phyloP scores from a whole-genome alignment of 2,329 filamentous ascomycete genomes.

The Penicillium rolfsii region DNA sequence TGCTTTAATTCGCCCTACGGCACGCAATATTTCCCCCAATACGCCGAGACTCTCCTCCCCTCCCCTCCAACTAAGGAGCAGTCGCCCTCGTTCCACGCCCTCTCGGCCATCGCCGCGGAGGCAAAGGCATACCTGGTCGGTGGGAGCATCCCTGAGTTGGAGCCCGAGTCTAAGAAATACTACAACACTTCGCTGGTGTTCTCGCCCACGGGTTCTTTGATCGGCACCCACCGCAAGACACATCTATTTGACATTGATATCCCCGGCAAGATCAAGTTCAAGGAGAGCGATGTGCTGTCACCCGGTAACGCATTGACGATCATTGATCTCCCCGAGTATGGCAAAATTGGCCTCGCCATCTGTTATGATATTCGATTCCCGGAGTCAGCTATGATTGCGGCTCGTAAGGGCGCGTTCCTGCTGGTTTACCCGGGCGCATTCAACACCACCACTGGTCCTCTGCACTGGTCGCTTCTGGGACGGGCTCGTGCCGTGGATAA shows the following conservation, averaged over 20 bases:
- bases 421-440: conserved; percentile 96
- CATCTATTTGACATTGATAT: conserved; percentile 99
- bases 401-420: conserved; percentile 81
- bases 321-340: conserved; percentile 84
- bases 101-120: conserved; percentile 77
- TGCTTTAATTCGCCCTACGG: conserved; percentile 99
- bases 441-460: conserved; percentile 86
- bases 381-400: conserved; percentile 86
- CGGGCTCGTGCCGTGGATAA: conserved; percentile 88
- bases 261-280: conserved; percentile 89
- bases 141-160: conserved; percentile 87
- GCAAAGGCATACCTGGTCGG: conserved; percentile 81
- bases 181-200: conserved; percentile 94
- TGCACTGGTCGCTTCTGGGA: conserved; percentile 88
- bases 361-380: conserved; percentile 99
- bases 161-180: conserved; percentile 67
- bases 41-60: conserved; percentile 85
- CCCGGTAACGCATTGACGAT: conserved; percentile 85
- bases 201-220: conserved; percentile 71
- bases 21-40: conserved; percentile 84
- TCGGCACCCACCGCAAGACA: conserved; percentile 90
- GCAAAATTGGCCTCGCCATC: conserved; percentile 83
- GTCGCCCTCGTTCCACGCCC: conserved; percentile 82
- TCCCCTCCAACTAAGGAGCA: conserved; percentile 70
- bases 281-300: conserved; percentile 84